Conservation (phyloP, 75 land plant genomes). For the Cunninghamia lanceolata region DNA sequence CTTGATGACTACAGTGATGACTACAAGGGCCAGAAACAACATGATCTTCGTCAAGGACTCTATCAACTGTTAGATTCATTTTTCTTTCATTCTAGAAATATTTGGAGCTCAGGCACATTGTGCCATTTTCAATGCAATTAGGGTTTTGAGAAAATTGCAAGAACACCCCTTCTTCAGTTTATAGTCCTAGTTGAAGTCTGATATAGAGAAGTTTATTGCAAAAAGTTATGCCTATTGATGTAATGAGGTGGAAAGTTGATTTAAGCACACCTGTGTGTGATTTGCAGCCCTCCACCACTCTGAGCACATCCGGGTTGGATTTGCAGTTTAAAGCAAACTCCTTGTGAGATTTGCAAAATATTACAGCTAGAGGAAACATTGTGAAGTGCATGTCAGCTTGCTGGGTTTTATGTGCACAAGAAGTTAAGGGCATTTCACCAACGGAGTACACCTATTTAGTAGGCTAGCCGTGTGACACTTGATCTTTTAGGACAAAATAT, state of each 20-base stretch:
- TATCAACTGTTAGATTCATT: too few relatives aligned
- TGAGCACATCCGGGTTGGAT: too few relatives aligned
- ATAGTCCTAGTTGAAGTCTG: not conserved
- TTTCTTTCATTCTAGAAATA: not conserved
- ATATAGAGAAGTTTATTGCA: not conserved
- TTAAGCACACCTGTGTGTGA: not conserved
- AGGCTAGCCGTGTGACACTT: not conserved
- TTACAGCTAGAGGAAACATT: not conserved
- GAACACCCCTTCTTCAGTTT: not conserved
- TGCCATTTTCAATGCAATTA: not conserved
- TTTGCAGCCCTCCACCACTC: not conserved
- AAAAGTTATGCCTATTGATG: not conserved
- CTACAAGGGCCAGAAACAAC: too few relatives aligned
- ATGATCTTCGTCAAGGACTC: too few relatives aligned
- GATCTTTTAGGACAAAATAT: not conserved
- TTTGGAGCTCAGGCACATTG: not conserved
- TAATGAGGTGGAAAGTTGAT: not conserved
- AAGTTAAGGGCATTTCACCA: not conserved
- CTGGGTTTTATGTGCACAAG: not conserved
- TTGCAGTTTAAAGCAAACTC: not conserved
- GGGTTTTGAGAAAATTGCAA: not conserved
- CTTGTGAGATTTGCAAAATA: not conserved
- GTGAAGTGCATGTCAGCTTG: not conserved
- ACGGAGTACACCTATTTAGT: not conserved
- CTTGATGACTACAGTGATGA: too few relatives aligned